phyloP scores from a whole-genome alignment of 1,139 yeast genomes.

The Lodderomyces metapsilosis region DNA sequence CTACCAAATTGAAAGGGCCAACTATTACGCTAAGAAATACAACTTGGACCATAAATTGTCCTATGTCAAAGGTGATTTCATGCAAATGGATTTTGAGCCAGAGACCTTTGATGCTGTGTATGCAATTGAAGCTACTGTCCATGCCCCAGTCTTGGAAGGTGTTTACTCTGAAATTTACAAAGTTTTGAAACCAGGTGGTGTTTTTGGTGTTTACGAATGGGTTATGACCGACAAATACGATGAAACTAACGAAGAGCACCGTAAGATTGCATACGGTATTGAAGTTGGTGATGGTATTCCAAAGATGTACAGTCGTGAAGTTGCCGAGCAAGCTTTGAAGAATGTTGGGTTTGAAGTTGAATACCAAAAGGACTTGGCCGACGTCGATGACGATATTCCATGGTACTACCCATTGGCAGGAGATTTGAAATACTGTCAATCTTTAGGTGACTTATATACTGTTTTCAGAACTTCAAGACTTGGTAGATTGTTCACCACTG shows the following conservation, averaged over 20 bases:
- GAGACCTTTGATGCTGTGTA: conserved; percentile 93
- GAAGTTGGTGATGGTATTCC: conserved; percentile 99
- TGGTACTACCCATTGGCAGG: conserved; percentile 98
- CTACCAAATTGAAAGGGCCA: conserved; percentile 93
- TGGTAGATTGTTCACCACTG: conserved; percentile 86
- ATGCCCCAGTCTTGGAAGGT: conserved; percentile 95
- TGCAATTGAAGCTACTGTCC: conserved; percentile 98
- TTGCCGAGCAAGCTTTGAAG: conserved; percentile 83
- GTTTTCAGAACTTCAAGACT: conserved; percentile 83
- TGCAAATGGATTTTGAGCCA: conserved; percentile 96
- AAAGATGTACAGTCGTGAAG: conserved; percentile 84
- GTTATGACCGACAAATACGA: conserved; percentile 95
- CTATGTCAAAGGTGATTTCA: conserved; percentile 96
- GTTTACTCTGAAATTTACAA: conserved; percentile 94
- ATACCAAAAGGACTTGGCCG: conserved; percentile 80
- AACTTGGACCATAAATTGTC: conserved; percentile 70
- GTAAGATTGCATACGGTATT: conserved; percentile 94
- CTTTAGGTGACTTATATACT: conserved; percentile 74
- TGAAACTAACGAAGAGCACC: conserved; percentile 82
- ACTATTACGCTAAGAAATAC: conserved; percentile 67
- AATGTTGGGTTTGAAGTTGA: conserved; percentile 85
- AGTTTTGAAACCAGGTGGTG: conserved; percentile 96
- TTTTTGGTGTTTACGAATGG: conserved; percentile 98
- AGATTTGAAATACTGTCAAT: conserved; percentile 85
- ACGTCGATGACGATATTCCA: conserved; percentile 78